These are phyloP conservation scores for Kodamaea jinghongensis DNA, from an alignment of 805 yeast genomes.

Conservation along the genomic window DNA sequence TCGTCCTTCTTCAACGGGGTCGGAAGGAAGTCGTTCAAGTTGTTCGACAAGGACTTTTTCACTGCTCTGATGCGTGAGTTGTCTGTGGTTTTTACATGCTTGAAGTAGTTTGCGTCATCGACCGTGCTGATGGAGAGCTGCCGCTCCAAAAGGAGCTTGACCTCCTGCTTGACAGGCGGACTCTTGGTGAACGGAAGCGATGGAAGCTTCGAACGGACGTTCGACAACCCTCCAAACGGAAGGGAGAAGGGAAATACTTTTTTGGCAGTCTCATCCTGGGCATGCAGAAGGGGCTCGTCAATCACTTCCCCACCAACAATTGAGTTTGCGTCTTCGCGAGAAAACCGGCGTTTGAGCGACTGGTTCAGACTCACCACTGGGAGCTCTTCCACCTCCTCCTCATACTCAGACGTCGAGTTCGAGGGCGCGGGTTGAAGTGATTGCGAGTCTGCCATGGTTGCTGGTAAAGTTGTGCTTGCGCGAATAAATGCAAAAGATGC, in stretches of 20 bases:
- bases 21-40: constrained; percentile 41
- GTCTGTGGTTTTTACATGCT: constrained; percentile 54
- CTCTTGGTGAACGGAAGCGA: neutral
- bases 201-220: constrained; percentile 21
- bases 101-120: constrained; percentile 62
- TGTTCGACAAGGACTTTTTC: constrained; percentile 56
- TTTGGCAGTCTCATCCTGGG: constrained; percentile 33
- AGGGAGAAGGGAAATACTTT: constrained; percentile 55
- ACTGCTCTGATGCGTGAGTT: constrained; percentile 71
- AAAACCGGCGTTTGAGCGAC: too few relatives aligned
- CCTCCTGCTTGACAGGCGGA: constrained; percentile 24
- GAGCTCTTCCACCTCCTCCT: neutral
- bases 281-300: constrained; percentile 16
- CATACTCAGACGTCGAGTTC: too few relatives aligned
- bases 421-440: too few relatives aligned
- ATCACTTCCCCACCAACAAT: constrained; percentile 51
- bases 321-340: constrained; percentile 38
- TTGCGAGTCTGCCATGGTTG: too few relatives aligned
- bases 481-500: too few relatives aligned
- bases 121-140: constrained; percentile 58
- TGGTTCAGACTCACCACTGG: constrained; percentile 10
- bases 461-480: too few relatives aligned
- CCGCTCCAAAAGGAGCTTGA: constrained; percentile 44
- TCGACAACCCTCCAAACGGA: constrained; percentile 51
- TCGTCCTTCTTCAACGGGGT: constrained; percentile 29